Conservation (phyloP, 2,329 filamentous ascomycete species). For the Diaporthe amygdali region DNA sequence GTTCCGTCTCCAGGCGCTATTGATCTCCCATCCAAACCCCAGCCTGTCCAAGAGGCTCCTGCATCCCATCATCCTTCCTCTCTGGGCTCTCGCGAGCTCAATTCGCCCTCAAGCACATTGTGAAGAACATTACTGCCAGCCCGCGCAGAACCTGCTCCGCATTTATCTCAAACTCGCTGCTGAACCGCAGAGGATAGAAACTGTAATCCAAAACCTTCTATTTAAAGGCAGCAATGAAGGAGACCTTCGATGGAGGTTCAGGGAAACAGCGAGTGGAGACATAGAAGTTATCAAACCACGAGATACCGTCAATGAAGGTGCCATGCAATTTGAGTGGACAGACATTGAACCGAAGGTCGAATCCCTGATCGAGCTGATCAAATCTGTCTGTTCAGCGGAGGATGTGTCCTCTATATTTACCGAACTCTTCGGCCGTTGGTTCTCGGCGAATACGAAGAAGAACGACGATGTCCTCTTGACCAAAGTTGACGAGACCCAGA, state of each 20-base stretch:
- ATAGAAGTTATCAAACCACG: slow-evolving; percentile 55
- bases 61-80: slow-evolving; percentile 59
- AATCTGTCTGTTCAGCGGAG: slow-evolving; percentile 55
- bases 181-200: slow-evolving; percentile 51
- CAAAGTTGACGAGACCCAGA: slow-evolving; percentile 30
- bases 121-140: slow-evolving; percentile 47
- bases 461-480: slow-evolving; percentile 34
- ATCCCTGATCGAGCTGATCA: slow-evolving; percentile 55
- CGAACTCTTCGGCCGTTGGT: slow-evolving; percentile 62
- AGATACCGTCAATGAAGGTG: slow-evolving; percentile 14
- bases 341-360: slow-evolving; percentile 54
- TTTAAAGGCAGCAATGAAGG: slow-evolving; percentile 53
- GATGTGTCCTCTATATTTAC: slow-evolving; percentile 68
- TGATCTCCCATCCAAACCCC: slow-evolving; percentile 70
- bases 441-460: slow-evolving; percentile 39
- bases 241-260: slow-evolving; percentile 58
- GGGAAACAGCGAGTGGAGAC: slow-evolving; percentile 46
- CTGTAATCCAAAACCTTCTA: slow-evolving; percentile 59
- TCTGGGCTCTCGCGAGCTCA: slow-evolving; percentile 69
- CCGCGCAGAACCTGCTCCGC: slow-evolving; percentile 56
- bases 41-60: slow-evolving; percentile 68
- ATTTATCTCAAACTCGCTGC: slow-evolving; percentile 64
- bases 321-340: slow-evolving; percentile 42
- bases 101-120: slow-evolving; percentile 36
- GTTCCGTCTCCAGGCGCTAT: slow-evolving; percentile 58